A percentile compares a stretch with the other conserved stretches of the same genome.
phyloP scores from a whole-genome alignment of 805 yeast genomes.

The Candida pini region DNA sequence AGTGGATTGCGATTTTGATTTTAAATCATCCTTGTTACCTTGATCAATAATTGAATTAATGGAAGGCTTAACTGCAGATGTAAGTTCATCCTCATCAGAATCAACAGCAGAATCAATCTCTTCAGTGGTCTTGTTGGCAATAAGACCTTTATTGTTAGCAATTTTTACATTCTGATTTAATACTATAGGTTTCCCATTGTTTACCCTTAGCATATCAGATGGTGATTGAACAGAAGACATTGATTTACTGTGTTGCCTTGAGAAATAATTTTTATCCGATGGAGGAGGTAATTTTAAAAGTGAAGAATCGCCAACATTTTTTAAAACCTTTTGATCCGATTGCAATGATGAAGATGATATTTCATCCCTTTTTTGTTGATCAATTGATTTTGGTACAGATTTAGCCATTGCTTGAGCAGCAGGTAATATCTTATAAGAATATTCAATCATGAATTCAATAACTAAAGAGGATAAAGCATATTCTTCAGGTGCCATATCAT shows the following conservation, averaged over 20 bases:
- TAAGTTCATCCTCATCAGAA: slow-evolving; percentile 18
- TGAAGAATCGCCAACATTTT: background rate
- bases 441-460: slow-evolving; percentile 83
- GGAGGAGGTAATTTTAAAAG: slow-evolving; percentile 11
- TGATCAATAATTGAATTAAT: slow-evolving; percentile 3
- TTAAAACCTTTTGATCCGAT: background rate
- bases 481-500: slow-evolving; percentile 89
- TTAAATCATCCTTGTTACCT: background rate
- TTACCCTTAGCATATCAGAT: slow-evolving; percentile 32
- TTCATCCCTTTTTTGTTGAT: background rate
- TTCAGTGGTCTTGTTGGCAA: slow-evolving; percentile 12
- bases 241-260: slow-evolving; percentile 35
- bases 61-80: slow-evolving; percentile 5
- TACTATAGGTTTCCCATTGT: slow-evolving; percentile 8
- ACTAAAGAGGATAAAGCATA: slow-evolving; percentile 82
- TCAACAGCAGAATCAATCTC: slow-evolving; percentile 21
- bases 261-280: slow-evolving; percentile 5
- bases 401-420: slow-evolving; percentile 26
- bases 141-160: no score
- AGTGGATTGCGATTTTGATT: background rate
- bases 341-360: background rate
- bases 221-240: slow-evolving; percentile 42
- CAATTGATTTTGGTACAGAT: slow-evolving; percentile 1
- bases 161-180: slow-evolving; percentile 2
- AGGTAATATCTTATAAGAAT: slow-evolving; percentile 73